These are phyloP conservation scores for Tetraselmis chui DNA, from an alignment of 139 green algal species.

Conservation along the genomic window DNA sequence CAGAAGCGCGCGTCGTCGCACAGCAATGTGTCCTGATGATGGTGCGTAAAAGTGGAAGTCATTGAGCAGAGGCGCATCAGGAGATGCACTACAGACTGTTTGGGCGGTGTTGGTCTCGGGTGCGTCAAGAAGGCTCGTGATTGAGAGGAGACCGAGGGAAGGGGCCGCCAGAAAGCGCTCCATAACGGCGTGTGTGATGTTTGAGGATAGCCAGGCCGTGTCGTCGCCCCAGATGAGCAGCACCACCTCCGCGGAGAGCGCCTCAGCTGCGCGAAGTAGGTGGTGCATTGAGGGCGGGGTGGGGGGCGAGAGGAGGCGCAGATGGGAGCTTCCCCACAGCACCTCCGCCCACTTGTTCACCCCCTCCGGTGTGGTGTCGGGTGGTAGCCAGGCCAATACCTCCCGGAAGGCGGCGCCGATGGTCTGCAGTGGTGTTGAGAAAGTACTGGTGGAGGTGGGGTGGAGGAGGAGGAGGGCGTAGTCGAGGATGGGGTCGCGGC, in stretches of 20 bases:
- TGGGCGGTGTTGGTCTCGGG: not conserved
- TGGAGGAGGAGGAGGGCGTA: not conserved
- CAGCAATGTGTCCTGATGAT: not conserved
- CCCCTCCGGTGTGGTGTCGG: not conserved
- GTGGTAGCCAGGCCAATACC: not conserved
- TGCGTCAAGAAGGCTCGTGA: not conserved
- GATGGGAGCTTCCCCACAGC: not conserved
- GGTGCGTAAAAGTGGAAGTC: no score
- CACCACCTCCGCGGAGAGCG: not conserved
- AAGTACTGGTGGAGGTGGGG: not conserved
- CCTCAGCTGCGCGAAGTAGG: not conserved
- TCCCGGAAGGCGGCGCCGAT: not conserved
- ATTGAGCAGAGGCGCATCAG: not conserved
- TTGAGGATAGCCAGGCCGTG: not conserved
- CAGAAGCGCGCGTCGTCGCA: not conserved
- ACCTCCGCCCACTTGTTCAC: not conserved
- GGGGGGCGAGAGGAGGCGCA: not conserved
- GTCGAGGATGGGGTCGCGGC: not conserved
- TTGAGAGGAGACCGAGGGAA: not conserved
- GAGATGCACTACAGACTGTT: not conserved
- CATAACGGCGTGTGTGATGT: not conserved
- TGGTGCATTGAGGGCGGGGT: not conserved
- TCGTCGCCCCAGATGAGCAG: not conserved
- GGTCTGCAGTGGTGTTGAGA: not conserved
- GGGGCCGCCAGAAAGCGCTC: not conserved